Percentiles rank a stretch among this genome's conserved stretches.
phyloP scores from a whole-genome alignment of 495 filamentous ascomycete genomes.

The Tuber umbilicatum region DNA sequence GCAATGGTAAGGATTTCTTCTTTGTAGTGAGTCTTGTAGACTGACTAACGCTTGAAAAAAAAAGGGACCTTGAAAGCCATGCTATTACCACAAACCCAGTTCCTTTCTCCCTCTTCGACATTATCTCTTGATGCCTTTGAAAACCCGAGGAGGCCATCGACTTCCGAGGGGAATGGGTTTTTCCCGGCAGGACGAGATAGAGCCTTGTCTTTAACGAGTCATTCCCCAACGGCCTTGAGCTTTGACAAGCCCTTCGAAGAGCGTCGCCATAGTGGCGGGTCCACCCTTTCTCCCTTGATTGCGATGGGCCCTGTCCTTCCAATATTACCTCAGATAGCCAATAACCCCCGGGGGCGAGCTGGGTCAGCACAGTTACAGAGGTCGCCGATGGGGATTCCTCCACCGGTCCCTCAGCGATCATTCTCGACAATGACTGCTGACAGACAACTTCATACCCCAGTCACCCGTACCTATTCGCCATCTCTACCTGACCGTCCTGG shows the following conservation, averaged over 20 bases:
- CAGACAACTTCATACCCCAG: constrained; percentile 21
- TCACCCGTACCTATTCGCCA: constrained; percentile 16
- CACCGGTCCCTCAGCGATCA: constrained; percentile 32
- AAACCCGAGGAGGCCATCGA: constrained; percentile 29
- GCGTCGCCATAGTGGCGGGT: constrained; percentile 53
- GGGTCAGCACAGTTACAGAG: constrained; percentile 30
- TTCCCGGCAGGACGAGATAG: constrained; percentile 26
- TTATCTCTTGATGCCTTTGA: constrained; percentile 33
- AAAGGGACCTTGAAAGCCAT: constrained; percentile 33
- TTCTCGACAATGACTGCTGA: constrained; percentile 21
- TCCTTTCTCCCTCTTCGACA: constrained; percentile 24
- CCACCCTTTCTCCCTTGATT: constrained; percentile 50
- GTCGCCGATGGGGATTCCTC: constrained; percentile 21
- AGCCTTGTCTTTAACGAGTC: constrained; percentile 37
- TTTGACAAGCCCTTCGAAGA: constrained; percentile 35
- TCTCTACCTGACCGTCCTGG: constrained; percentile 13
- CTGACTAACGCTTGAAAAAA: background rate
- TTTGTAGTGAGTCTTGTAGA: constrained; percentile 1
- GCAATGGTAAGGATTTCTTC: constrained; percentile 35
- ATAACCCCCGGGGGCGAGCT: constrained; percentile 29
- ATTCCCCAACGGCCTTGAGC: constrained; percentile 32
- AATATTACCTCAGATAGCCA: constrained; percentile 42
- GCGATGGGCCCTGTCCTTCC: constrained; percentile 48
- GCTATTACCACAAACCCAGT: constrained; percentile 16
- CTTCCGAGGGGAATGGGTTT: constrained; percentile 14